Percentiles rank a stretch among this genome's conserved stretches.
Evolutionary conservation across 768 basidiomycete genomes (phyloP).

Genomic region (Phaeotremella fagi): DNA sequence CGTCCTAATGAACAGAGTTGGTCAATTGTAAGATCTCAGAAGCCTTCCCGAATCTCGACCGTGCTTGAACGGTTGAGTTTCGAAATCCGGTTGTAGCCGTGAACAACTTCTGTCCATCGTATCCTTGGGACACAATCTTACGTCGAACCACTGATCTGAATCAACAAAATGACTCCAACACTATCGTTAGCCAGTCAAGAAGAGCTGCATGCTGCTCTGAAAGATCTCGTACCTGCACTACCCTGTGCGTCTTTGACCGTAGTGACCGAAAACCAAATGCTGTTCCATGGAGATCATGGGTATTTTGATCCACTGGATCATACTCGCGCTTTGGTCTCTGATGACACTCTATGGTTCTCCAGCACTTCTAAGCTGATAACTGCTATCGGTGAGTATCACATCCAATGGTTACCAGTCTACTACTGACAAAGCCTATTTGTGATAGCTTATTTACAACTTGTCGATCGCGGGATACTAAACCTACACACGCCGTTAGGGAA

Average conservation of each 20-base stretch:
- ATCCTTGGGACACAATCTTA: too few relatives aligned
- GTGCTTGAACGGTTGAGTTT: too few relatives aligned
- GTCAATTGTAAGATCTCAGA: too few relatives aligned
- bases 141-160: neutral
- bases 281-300: slow-evolving; percentile 20
- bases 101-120: too few relatives aligned
- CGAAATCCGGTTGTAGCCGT: too few relatives aligned
- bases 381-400: slow-evolving; percentile 14
- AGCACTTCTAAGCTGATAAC: slow-evolving; percentile 39
- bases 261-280: slow-evolving; percentile 11
- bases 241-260: slow-evolving; percentile 23
- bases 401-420: neutral
- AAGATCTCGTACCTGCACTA: slow-evolving; percentile 8
- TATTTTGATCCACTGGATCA: slow-evolving; percentile 22
- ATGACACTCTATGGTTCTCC: slow-evolving; percentile 35
- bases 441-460: slow-evolving; percentile 31
- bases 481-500: slow-evolving; percentile 25
- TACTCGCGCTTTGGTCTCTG: slow-evolving; percentile 1
- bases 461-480: slow-evolving; percentile 26
- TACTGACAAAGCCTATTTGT: neutral
- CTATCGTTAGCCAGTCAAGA: neutral
- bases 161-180: neutral
- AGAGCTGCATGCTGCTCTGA: slow-evolving; percentile 12
- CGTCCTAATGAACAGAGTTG: too few relatives aligned
- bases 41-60: too few relatives aligned